A percentile compares a stretch with the other conserved stretches of the same genome.
Evolutionary conservation across 805 yeast species (phyloP).

Genomic region (Monosporozyma solicola): DNA sequence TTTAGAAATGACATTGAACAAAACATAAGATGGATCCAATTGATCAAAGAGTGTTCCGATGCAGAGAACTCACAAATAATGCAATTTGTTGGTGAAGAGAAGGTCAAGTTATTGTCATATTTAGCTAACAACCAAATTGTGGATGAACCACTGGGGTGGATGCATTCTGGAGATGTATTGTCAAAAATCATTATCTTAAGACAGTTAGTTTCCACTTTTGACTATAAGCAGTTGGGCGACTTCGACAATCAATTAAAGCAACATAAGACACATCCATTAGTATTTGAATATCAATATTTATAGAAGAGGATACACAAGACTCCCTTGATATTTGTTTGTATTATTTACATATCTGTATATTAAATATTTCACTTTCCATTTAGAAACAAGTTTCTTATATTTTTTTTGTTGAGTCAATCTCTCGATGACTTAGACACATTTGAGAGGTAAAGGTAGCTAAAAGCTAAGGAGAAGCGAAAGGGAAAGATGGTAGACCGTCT

Average conservation of each 20-base stretch:
- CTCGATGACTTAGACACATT: background rate
- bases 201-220: background rate
- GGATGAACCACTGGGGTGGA: conserved; percentile 23
- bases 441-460: background rate
- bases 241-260: background rate
- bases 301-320: background rate
- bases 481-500: background rate
- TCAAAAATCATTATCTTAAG: conserved; percentile 14
- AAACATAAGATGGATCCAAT: conserved; percentile 12
- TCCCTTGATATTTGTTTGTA: background rate
- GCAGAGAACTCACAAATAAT: background rate
- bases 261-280: conserved; percentile 1
- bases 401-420: background rate
- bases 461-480: background rate
- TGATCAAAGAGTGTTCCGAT: conserved; percentile 9
- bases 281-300: conserved; percentile 1
- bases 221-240: background rate
- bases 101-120: background rate
- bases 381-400: background rate
- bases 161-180: conserved; percentile 17
- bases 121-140: conserved; percentile 1
- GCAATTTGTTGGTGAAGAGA: background rate
- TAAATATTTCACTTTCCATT: background rate
- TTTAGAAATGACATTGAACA: conserved; percentile 44
- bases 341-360: background rate